Evolutionary conservation across 2,329 filamentous ascomycete genomes (phyloP), one percentile per base, ranked within the genome.

Genomic region (Colletotrichum nymphaeae): DNA sequence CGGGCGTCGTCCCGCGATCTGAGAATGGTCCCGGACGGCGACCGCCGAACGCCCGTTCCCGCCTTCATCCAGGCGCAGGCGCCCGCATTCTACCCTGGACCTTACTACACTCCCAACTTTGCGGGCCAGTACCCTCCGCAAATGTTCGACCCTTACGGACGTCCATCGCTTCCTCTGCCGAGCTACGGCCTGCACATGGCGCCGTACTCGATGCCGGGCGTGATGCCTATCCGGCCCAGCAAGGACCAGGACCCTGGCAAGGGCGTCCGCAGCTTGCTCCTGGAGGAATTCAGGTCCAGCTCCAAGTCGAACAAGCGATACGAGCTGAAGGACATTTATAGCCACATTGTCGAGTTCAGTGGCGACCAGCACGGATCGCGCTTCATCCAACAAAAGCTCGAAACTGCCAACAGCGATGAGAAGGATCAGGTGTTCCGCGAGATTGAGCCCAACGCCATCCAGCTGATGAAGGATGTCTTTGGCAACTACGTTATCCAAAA

Each of bases 401-500:
- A 97, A 81, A 93, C 91, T 1, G 97, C 97, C 68, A 98, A 97
- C 80, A 98, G 95, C 78, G 97, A 98, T 74, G 96, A 98, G 80
- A 98, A 98, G 83, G 94, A 97, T 37, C 92, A 92, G 69, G 90
- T 98, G 0, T 98, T 98, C 85, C 87, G 89, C 0, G 97, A 98
- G 82, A 95, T 99, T 58, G 90, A 94, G 77, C 90, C 92, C 1
- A 97, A 99, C 76, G 91, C 93, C 1, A 83, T 97, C 35, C 95
- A 96, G 79, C 86, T 99, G 60, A 98, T 98, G 95, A 96, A 93
- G 58, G 97, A 98, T 81, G 93, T 98, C 0, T 99, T 98, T 80
- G 97, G 97, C 67, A 99, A 99, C 82, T 99, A 98, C 80, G 97
- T 99, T 46, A 95, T 98, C 52, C 97, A 99, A 80, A 98, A 98